Evolutionary conservation across 139 green algal species (phyloP).

Genomic region (Chlamydomonas sphaeroides): DNA sequence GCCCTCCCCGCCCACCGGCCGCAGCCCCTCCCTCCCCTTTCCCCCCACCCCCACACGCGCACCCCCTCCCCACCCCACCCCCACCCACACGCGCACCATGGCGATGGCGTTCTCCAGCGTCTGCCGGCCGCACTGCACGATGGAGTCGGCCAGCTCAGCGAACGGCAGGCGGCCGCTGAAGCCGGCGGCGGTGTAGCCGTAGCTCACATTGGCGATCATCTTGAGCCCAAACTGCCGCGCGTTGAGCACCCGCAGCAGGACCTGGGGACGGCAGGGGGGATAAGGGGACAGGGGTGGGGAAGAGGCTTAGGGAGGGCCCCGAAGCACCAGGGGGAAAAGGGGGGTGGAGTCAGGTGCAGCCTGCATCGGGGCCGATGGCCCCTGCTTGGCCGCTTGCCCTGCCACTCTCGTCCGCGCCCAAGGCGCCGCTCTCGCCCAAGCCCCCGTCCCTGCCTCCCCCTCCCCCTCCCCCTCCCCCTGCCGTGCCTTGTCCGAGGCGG

Average conservation of each 20-base stretch:
- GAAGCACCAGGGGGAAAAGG: no score
- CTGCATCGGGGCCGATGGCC: no score
- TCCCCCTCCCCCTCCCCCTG: not conserved
- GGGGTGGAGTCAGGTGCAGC: no score
- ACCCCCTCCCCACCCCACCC: not conserved
- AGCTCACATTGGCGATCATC: conserved; percentile 96
- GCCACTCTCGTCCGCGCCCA: no score
- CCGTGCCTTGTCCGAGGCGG: conserved; percentile 54
- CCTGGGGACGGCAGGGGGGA: conserved; percentile 28
- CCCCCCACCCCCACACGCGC: not conserved
- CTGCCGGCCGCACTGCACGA: conserved; percentile 85
- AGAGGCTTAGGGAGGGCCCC: no score
- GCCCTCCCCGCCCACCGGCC: no score
- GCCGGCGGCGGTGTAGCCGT: conserved; percentile 72
- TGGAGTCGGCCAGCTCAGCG: conserved; percentile 96
- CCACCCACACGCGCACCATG: conserved; percentile 55
- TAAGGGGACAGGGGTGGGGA: not conserved
- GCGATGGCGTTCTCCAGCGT: conserved; percentile 93
- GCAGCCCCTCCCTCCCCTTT: not conserved
- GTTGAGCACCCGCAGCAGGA: conserved; percentile 91
- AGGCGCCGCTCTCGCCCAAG: not conserved
- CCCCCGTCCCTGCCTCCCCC: not conserved
- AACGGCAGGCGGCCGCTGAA: conserved; percentile 95
- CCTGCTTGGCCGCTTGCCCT: no score
- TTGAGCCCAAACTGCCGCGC: conserved; percentile 97